Base-by-base conservation (phyloP, 2,329 filamentous ascomycete genomes). In the Paraconiothyrium sp. region DNA sequence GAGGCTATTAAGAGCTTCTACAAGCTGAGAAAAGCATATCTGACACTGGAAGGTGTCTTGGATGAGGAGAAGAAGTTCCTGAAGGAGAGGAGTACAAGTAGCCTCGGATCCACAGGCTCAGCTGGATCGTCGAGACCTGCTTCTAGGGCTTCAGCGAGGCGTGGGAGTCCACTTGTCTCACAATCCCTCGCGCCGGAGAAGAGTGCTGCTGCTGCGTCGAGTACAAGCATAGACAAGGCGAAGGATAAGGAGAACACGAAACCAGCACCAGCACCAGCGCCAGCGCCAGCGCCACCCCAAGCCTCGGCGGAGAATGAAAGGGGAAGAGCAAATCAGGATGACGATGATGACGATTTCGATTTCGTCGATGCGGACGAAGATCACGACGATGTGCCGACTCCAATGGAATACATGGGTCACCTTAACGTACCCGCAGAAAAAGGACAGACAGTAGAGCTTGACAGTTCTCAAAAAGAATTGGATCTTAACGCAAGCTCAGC, bases 1-100 rank as follows among this genome's bases (percentile, higher is more conserved):
- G 95, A 98, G 77, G 93, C 89, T 16, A 87, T 98, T 77, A 93
- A 90, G 79, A 93, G 93, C 6, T 98, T 98, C 73, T 96, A 97
- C 75, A 97, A 95, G 79, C 80, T 98, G 69, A 86, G 94, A 64
- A 97, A 96, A 76, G 94, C 94, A 0, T 98, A 92, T 72, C 82
- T 93, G 43, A 90, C 93, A 0, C 83, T 99, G 3, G 91, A 97
- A 71, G 85, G 85, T 10, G 92, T 99, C 58, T 85, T 94, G 73
- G 86, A 91, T 62, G 86, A 90, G 37, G 94, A 97, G 79, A 85
- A 85, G 27, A 88, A 85, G 63, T 88, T 85, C 63, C 72, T 88
- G 59, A 75, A 70, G 14, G 65, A 73, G 61, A 75, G 68, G 64
- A 81, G 77, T 62, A 69, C 68, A 34, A 78, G 70, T 46, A 78